phyloP scores from a whole-genome alignment of 139 green algal species.

The Yamagishiella unicocca region DNA sequence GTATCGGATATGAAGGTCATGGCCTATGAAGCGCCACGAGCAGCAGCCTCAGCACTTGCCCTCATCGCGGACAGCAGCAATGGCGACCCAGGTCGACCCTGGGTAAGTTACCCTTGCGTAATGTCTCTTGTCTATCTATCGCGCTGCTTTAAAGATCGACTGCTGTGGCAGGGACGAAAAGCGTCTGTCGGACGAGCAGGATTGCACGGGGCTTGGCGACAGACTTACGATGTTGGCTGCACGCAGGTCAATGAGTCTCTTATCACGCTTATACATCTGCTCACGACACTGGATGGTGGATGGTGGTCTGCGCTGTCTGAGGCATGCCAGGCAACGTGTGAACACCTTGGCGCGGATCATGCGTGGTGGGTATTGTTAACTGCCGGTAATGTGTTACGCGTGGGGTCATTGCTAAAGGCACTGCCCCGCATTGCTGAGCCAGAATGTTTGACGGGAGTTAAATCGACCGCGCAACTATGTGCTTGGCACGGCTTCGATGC shows the following conservation, averaged over 20 bases:
- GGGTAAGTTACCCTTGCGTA: too few relatives aligned
- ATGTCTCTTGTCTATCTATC: too few relatives aligned
- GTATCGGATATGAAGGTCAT: neutral
- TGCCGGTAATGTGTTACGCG: too few relatives aligned
- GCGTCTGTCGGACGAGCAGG: too few relatives aligned
- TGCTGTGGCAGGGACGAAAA: too few relatives aligned
- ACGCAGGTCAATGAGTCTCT: neutral
- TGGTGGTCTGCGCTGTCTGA: conserved; percentile 12
- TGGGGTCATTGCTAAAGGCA: too few relatives aligned
- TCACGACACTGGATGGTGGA: neutral
- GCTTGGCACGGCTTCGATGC: neutral
- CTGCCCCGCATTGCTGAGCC: too few relatives aligned
- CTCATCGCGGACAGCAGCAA: neutral
- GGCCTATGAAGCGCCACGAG: neutral
- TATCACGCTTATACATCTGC: neutral
- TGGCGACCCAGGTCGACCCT: too few relatives aligned
- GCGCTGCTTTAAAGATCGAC: too few relatives aligned
- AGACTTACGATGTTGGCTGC: neutral
- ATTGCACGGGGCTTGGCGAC: too few relatives aligned
- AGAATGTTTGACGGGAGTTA: too few relatives aligned
- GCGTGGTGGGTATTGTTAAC: conserved; percentile 26
- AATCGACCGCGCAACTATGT: neutral
- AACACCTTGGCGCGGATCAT: neutral
- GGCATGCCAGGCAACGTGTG: neutral
- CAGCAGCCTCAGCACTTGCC: neutral